A percentile compares a stretch with the other conserved stretches of the same genome.
Evolutionary conservation across 441 rosid species (phyloP).

Genomic region (Flueggea neowawraea): DNA sequence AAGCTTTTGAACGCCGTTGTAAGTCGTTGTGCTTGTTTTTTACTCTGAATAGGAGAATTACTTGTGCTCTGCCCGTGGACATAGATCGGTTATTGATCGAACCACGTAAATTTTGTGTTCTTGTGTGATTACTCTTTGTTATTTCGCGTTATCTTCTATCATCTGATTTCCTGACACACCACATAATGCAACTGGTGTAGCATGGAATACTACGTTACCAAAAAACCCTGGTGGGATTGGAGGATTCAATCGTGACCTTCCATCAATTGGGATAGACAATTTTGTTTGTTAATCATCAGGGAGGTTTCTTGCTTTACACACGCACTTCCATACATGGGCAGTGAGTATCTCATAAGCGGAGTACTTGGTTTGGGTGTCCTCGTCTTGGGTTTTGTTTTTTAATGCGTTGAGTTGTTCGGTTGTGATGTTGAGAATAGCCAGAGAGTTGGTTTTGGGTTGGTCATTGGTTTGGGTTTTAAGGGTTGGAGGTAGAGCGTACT

Average conservation of each 20-base stretch:
- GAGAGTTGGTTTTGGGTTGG: constrained; percentile 24
- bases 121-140: no score
- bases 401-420: constrained; percentile 49
- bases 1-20: no score
- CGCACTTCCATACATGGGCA: constrained; percentile 16
- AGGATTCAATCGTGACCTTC: constrained; percentile 60
- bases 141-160: no score
- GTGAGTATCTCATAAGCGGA: constrained; percentile 76
- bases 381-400: constrained; percentile 58
- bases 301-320: constrained; percentile 38
- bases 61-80: no score
- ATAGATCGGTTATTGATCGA: no score
- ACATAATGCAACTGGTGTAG: constrained; percentile 52
- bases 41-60: no score
- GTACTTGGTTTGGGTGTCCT: constrained; percentile 51
- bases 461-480: constrained; percentile 3
- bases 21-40: no score
- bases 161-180: constrained; percentile 50
- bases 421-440: constrained; percentile 59
- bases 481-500: constrained; percentile 61
- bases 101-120: no score
- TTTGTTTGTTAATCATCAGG: constrained; percentile 19
- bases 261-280: constrained; percentile 27
- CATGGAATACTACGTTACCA: constrained; percentile 61
- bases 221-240: constrained; percentile 66